Percentiles rank a stretch among this genome's conserved stretches.
Evolutionary conservation across 805 yeast species (phyloP).

Genomic region (Candida morakotiae): DNA sequence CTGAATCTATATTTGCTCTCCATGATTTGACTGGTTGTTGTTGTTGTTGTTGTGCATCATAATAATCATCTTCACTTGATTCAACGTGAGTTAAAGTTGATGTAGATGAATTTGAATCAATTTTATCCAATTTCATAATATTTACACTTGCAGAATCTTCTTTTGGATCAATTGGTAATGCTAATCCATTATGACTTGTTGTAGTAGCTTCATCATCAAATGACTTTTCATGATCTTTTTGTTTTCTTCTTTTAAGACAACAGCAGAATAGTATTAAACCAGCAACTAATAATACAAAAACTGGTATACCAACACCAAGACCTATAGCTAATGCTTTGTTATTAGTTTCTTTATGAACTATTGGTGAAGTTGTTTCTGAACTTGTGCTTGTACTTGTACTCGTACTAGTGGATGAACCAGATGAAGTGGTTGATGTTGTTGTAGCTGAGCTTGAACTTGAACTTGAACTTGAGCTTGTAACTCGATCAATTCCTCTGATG

Average conservation of each 20-base stretch:
- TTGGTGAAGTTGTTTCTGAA: constrained; percentile 9
- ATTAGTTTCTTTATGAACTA: constrained; percentile 13
- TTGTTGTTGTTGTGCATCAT: constrained; percentile 24
- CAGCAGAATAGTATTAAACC: constrained; percentile 49
- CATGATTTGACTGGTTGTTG: constrained; percentile 36
- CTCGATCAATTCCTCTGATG: constrained; percentile 47
- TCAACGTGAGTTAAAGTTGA: constrained; percentile 56
- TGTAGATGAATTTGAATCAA: constrained; percentile 21
- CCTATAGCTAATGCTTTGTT: constrained; percentile 76
- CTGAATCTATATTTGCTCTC: constrained; percentile 38
- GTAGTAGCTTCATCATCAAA: constrained; percentile 22
- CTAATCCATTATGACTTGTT: constrained; percentile 8
- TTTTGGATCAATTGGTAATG: constrained; percentile 6
- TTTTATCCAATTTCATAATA: constrained; percentile 11
- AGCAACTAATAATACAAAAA: constrained; percentile 46
- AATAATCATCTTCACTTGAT: constrained; percentile 18
- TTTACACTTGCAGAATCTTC: constrained; percentile 4
- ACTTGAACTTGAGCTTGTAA: constrained; percentile 12
- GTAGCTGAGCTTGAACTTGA: constrained; percentile 22
- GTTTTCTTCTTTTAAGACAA: constrained; percentile 37
- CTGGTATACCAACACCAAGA: constrained; percentile 82
- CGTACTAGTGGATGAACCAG: constrained; percentile 26
- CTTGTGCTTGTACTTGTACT: constrained; percentile 21
- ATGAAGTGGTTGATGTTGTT: constrained; percentile 23
- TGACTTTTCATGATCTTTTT: constrained; percentile 10